Conservation (phyloP, 768 basidiomycete species). For the Tylopilus subfusipes region DNA sequence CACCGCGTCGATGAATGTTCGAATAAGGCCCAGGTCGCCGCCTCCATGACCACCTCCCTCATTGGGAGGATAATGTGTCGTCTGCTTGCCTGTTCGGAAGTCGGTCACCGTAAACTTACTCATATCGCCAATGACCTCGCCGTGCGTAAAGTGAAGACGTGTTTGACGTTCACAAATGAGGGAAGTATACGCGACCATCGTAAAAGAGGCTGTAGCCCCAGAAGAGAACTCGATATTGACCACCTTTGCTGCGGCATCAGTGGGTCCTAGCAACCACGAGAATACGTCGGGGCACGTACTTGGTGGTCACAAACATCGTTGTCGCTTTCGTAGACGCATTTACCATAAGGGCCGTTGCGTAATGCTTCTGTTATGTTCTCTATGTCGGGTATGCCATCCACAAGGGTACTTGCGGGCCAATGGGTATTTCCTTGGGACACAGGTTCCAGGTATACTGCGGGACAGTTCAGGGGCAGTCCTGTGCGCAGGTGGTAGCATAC, state of each 20-base stretch:
- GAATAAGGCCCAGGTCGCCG: slow-evolving; percentile 75
- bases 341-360: slow-evolving; percentile 67
- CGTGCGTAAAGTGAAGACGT: slow-evolving; percentile 79
- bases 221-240: slow-evolving; percentile 85
- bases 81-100: slow-evolving; percentile 56
- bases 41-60: slow-evolving; percentile 81
- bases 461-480: background rate
- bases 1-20: slow-evolving; percentile 75
- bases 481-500: slow-evolving; percentile 36
- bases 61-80: slow-evolving; percentile 43
- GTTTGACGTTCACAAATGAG: slow-evolving; percentile 80
- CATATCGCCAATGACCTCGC: slow-evolving; percentile 91
- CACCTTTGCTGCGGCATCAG: slow-evolving; percentile 39
- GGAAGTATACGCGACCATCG: slow-evolving; percentile 85
- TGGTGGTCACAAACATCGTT: slow-evolving; percentile 93
- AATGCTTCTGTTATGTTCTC: slow-evolving; percentile 79
- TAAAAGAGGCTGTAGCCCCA: slow-evolving; percentile 80
- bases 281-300: slow-evolving; percentile 25
- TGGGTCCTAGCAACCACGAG: background rate
- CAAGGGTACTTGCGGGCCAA: slow-evolving; percentile 69
- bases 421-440: slow-evolving; percentile 42
- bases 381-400: slow-evolving; percentile 82
- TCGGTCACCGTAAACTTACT: slow-evolving; percentile 67
- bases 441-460: slow-evolving; percentile 77
- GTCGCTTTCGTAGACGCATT: slow-evolving; percentile 78